A percentile compares a stretch with the other conserved stretches of the same genome.
These are phyloP conservation scores for Arxiozyma slooffiae DNA, from an alignment of 1,139 yeast genomes.

Conservation along the genomic window DNA sequence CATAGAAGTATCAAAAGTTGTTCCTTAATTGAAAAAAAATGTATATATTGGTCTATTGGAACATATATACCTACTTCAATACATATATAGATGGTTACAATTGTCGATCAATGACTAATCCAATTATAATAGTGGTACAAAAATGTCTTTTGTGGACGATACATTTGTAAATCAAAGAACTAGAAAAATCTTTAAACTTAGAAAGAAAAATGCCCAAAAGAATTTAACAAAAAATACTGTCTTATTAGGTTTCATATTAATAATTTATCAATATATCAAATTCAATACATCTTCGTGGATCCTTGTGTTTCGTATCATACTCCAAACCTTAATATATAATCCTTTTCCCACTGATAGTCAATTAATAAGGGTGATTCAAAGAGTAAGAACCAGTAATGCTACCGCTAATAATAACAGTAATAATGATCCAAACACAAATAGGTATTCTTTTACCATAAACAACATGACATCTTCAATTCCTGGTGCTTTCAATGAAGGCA, in stretches of 20 bases:
- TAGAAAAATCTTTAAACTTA: slow-evolving; percentile 12
- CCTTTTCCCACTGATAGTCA: slow-evolving; percentile 30
- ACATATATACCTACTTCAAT: too few relatives aligned
- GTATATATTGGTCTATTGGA: too few relatives aligned
- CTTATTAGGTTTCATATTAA: slow-evolving; percentile 20
- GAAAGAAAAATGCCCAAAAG: slow-evolving; percentile 22
- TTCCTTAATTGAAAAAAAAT: not conserved
- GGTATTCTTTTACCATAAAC: not conserved
- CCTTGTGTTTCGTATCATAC: slow-evolving; percentile 18
- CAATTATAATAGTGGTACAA: not conserved
- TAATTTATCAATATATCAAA: slow-evolving; percentile 23
- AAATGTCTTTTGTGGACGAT: not conserved
- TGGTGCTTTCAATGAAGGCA: slow-evolving; percentile 15
- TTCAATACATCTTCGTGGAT: slow-evolving; percentile 22
- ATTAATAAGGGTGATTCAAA: slow-evolving; percentile 14
- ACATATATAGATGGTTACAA: not conserved
- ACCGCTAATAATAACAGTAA: slow-evolving; percentile 8
- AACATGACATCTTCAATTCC: slow-evolving; percentile 13
- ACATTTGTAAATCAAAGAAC: not conserved
- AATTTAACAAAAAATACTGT: slow-evolving; percentile 16
- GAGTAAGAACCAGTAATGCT: slow-evolving; percentile 12
- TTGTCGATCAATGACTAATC: not conserved
- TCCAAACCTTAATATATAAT: slow-evolving; percentile 28
- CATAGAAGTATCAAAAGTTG: not conserved
- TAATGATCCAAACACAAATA: not conserved